These are phyloP conservation scores for Tolypocladium sp. DNA, from an alignment of 2,329 filamentous ascomycete species.

Conservation along the genomic window DNA sequence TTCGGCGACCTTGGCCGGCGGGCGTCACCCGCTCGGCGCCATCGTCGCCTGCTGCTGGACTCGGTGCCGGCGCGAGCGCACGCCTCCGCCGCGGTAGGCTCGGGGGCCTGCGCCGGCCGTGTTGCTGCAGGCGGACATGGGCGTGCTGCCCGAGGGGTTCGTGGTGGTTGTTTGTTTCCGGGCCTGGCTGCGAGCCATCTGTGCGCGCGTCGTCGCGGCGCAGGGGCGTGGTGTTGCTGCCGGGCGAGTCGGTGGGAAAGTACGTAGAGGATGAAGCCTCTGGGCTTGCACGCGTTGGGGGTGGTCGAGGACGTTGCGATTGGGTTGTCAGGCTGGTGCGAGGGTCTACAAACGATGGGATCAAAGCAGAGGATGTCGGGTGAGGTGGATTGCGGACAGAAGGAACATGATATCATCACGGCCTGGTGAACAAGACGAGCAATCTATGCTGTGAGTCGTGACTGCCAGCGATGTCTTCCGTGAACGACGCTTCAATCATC, in stretches of 20 bases:
- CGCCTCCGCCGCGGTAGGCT: too few species aligned
- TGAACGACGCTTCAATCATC: background rate
- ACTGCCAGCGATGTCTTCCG: background rate
- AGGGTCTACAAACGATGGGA: too few species aligned
- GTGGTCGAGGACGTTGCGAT: background rate
- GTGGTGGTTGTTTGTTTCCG: background rate
- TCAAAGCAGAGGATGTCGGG: background rate
- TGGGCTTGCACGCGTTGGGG: too few species aligned
- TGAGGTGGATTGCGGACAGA: background rate
- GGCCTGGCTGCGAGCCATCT: background rate
- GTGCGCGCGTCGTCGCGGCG: background rate
- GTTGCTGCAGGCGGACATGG: too few species aligned
- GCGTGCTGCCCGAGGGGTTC: background rate
- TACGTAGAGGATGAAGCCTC: background rate
- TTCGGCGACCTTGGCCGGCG: too few species aligned
- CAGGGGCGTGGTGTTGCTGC: background rate
- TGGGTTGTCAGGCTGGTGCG: background rate
- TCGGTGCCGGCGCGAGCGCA: too few species aligned
- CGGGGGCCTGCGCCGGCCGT: too few species aligned
- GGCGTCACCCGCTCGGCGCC: too few species aligned
- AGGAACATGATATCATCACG: background rate
- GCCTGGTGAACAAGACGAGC: background rate
- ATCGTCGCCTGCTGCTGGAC: too few species aligned
- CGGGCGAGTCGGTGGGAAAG: background rate
- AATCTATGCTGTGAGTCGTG: background rate